Base-by-base conservation (phyloP, 768 basidiomycete genomes). In the Leccinum ochraceum region DNA sequence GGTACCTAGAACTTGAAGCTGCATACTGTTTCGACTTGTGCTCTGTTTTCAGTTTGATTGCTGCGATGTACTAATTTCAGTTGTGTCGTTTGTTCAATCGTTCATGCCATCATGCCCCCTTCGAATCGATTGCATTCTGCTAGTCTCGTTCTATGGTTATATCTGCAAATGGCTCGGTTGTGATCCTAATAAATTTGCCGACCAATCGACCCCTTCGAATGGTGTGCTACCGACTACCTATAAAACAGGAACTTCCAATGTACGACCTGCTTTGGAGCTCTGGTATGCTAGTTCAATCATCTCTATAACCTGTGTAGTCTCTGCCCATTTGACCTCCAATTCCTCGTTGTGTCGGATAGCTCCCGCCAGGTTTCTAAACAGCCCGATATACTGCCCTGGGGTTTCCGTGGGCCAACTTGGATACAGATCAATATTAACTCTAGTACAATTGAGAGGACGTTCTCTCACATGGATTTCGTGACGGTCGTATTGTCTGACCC, bases 251-350 rank as follows among this genome's bases (percentile, higher is more conserved):
- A 80, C 71, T 16, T 69, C 67, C 20, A 83, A 53, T 1, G 81
- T 84, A 56, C 74, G 72, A 16, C 86, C 86, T 68, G 89, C 85
- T 63, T 74, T 80, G 14, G 88, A 82, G 64, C 89, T 89, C 73
- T 82, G 73, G 69, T 84, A 78, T 8, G 88, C 90, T 10, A 90
- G 77, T 74, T 94, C 90, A 66, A 94, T 84, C 70, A 95, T 80
- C 75, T 89, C 83, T 63, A 95, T 85, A 9, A 90, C 88, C 7
- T 80, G 74, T 9, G 83, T 82, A 0, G 89, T 86, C 70, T 94
- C 86, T 65, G 85, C 83, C 81, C 90, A 92, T 71, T 85, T 90
- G 49, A 94, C 84, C 7, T 78, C 79, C 37, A 79, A 80, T 54
- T 82, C 80, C 7, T 77, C 80, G 4, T 80, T 80, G 26, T 81